Conservation (phyloP, 2,329 filamentous ascomycete genomes). For the Colletotrichum melonis region DNA sequence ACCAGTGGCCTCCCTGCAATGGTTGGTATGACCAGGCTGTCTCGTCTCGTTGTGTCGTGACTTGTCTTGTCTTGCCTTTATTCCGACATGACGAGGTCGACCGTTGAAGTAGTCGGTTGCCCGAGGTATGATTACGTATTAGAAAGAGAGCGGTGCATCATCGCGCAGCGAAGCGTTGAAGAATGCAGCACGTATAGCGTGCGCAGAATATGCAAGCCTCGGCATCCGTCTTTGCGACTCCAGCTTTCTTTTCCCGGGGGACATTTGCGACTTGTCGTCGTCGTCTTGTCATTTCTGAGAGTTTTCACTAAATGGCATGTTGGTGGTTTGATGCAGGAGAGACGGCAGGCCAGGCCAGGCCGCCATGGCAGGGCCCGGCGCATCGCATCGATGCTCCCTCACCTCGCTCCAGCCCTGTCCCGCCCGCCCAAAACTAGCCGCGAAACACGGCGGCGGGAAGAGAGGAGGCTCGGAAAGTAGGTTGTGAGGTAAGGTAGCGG, state of each 20-base stretch:
- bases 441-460: conserved; percentile 22
- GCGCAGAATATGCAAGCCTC: conserved; percentile 28
- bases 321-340: conserved; percentile 22
- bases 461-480: conserved; percentile 14
- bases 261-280: neutral
- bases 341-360: neutral
- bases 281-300: conserved; percentile 24
- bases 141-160: conserved; percentile 7
- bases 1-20: conserved; percentile 2
- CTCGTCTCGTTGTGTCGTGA: conserved; percentile 2
- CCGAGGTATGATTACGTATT: conserved; percentile 10
- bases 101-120: conserved; percentile 6
- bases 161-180: conserved; percentile 24
- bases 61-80: conserved; percentile 18
- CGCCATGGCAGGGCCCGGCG: conserved; percentile 11
- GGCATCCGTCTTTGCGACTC: conserved; percentile 4
- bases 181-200: conserved; percentile 26
- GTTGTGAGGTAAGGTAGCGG: neutral
- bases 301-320: conserved; percentile 17
- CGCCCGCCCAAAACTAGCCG: conserved; percentile 13
- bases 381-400: conserved; percentile 2
- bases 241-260: conserved; percentile 21
- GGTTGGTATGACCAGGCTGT: conserved; percentile 1
- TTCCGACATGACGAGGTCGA: neutral
- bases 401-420: conserved; percentile 15